Conservation (phyloP, 176 grass and related monocot species). For the Sorghum bicolor region Sorghum_bicolor_NCBIv3 NC_012871.2:56980501-56981000, state of each 20-base stretch:
- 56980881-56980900: slow-evolving; percentile 10
- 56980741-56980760: slow-evolving; percentile 26
- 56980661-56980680: slow-evolving; percentile 20
- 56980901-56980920: slow-evolving; percentile 8
- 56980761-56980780: slow-evolving; percentile 10
- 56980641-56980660: slow-evolving; percentile 58
- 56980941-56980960: slow-evolving; percentile 50
- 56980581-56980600: slow-evolving; percentile 58
- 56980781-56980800: neutral
- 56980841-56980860: neutral
- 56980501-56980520: slow-evolving; percentile 50
- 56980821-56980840: slow-evolving; percentile 28
- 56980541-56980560: slow-evolving; percentile 87
- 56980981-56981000: slow-evolving; percentile 53
- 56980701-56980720: neutral
- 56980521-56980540: slow-evolving; percentile 82
- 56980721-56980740: neutral
- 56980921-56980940: slow-evolving; percentile 34
- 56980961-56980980: slow-evolving; percentile 52
- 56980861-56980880: slow-evolving; percentile 38
- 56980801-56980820: slow-evolving; percentile 51
- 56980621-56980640: slow-evolving; percentile 73
- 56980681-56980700: neutral
- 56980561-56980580: slow-evolving; percentile 77
- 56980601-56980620: slow-evolving; percentile 98